Conservation (phyloP, 148 eudicot genomes). For the Gaultheria prostrata region DNA sequence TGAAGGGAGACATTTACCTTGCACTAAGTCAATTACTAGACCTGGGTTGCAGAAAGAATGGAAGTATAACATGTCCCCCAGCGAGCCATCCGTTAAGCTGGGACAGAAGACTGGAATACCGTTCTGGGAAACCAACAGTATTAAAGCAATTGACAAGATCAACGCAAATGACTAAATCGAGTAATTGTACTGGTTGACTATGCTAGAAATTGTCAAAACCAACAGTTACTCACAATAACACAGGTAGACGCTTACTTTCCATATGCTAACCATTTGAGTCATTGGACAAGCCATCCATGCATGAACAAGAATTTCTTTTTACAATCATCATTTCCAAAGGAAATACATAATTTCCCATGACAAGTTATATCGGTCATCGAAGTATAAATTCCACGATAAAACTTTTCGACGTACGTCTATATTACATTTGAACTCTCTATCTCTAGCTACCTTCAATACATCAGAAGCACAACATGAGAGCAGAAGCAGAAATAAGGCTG, state of each 20-base stretch:
- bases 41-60: constrained; percentile 82
- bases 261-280: background rate
- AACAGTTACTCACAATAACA: background rate
- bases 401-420: background rate
- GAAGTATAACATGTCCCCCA: constrained; percentile 92
- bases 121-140: constrained; percentile 46
- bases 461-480: background rate
- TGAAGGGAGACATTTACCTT: constrained; percentile 41
- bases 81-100: constrained; percentile 86
- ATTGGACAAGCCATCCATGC: background rate
- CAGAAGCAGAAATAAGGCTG: background rate
- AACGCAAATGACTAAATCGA: background rate
- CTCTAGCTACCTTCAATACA: background rate
- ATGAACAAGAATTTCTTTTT: background rate
- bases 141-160: background rate
- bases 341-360: background rate
- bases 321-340: background rate
- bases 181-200: background rate
- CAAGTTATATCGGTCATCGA: background rate
- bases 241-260: background rate
- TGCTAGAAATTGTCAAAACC: background rate
- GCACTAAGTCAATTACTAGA: constrained; percentile 71
- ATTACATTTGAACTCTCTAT: background rate
- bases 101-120: constrained; percentile 86
- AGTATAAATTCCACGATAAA: background rate